Conservation (phyloP, 805 yeast genomes). For the Diddensiella transvaalensis region DNA sequence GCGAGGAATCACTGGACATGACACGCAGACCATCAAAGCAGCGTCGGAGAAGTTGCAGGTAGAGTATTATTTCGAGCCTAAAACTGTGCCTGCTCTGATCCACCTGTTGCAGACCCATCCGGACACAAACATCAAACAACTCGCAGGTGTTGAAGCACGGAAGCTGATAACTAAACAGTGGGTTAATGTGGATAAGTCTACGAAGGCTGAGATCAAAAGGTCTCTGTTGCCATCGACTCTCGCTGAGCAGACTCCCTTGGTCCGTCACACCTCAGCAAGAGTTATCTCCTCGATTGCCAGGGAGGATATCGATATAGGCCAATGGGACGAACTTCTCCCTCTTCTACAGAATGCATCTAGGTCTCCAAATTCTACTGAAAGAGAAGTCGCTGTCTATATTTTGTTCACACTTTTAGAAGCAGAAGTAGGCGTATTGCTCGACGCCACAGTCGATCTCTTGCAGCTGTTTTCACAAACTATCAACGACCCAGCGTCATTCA, state of each 20-base stretch:
- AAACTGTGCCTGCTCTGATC: constrained; percentile 75
- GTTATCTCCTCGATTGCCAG: constrained; percentile 83
- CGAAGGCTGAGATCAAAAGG: constrained; percentile 60
- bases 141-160: constrained; percentile 96
- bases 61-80: constrained; percentile 67
- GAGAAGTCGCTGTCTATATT: constrained; percentile 82
- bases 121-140: constrained; percentile 72
- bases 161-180: constrained; percentile 74
- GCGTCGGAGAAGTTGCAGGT: constrained; percentile 73
- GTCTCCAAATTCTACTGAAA: constrained; percentile 50
- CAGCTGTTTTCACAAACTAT: constrained; percentile 67
- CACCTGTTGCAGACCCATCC: constrained; percentile 71
- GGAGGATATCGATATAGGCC: constrained; percentile 59
- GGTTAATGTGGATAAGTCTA: constrained; percentile 47
- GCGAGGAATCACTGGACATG: constrained; percentile 75
- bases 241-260: constrained; percentile 55
- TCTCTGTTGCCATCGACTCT: constrained; percentile 69
- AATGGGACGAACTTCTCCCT: constrained; percentile 78
- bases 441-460: constrained; percentile 67
- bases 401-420: constrained; percentile 74
- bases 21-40: constrained; percentile 65
- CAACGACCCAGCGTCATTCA: constrained; percentile 54
- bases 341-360: constrained; percentile 65
- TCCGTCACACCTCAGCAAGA: constrained; percentile 87
- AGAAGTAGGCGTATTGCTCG: constrained; percentile 55